Evolutionary conservation across 78 protist genomes (phyloP), one percentile per base, ranked within the genome.

Genomic region (Dictyostelium intermedium): DNA sequence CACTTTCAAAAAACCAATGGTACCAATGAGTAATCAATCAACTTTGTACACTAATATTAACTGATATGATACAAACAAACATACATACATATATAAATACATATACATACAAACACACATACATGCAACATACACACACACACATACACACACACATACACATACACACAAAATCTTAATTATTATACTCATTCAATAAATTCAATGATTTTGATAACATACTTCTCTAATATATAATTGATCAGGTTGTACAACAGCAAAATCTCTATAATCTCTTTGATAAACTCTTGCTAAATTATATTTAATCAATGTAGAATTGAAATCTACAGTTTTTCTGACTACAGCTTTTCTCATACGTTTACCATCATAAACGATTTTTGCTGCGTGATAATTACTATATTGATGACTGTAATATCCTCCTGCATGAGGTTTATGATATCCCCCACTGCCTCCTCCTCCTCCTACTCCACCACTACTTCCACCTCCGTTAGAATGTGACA

Each of bases 341-440:
- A 97, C 91, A 11, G 97, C 95, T 72, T 92, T 92, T 83, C 97
- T 84, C 96, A 97, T 97, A 82, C 97, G 95, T 41, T 96, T 96
- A 37, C 98, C 98, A 91, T 97, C 98, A 50, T 91, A 96, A 2
- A 91, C 97, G 16, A 85, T 93, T 25, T 91, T 91, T 35, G 95
- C 81, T 41, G 95, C 95, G 27, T 84, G 83, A 80, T 89, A 89
- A 34, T 89, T 89, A 69, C 84, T 89, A 13, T 56, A 56, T 23
- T 56, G 30, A 23, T 89, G 87, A 23, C 73, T 53, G 81, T 89
- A 82, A 69, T 89, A 83, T 9, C 84, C 84, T 45, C 82, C 92
- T 80, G 63, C 25, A 5, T 87, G 80, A 5, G 25, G 43, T 35
- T 76, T 66, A 56, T 56, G 66, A 56, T 56, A 56, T 23, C 95